phyloP scores from a whole-genome alignment of 2,329 filamentous ascomycete species.

The Meredithiella fracta region DNA sequence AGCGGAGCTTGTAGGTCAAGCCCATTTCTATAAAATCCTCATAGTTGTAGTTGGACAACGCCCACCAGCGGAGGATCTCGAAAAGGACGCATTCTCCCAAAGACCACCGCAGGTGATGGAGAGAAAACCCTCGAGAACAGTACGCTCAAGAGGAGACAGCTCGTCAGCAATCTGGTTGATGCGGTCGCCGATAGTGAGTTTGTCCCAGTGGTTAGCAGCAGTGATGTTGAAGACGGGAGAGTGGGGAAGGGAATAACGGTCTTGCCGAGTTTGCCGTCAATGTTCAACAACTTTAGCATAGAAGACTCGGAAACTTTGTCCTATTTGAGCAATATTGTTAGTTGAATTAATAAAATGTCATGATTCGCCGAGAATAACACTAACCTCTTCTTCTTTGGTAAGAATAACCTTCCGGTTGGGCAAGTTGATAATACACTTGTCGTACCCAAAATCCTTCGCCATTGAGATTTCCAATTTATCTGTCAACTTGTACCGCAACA shows the following conservation, averaged over 20 bases:
- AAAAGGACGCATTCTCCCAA: neutral
- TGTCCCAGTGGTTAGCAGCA: neutral
- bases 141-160: neutral
- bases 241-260: neutral
- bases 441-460: neutral
- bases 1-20: neutral
- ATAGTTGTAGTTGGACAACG: neutral
- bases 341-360: neutral
- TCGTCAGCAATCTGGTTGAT: neutral
- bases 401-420: neutral
- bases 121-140: neutral
- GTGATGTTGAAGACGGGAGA: neutral
- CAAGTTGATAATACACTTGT: neutral
- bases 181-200: neutral
- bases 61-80: neutral
- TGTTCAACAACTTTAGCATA: neutral
- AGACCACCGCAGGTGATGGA: neutral
- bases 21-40: neutral
- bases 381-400: neutral
- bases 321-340: neutral
- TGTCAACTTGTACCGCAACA: neutral
- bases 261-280: neutral
- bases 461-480: neutral
- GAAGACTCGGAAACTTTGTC: neutral
- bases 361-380: neutral